phyloP scores from a whole-genome alignment of 2,329 filamentous ascomycete species.

The Aureobasidium subglaciale region DNA sequence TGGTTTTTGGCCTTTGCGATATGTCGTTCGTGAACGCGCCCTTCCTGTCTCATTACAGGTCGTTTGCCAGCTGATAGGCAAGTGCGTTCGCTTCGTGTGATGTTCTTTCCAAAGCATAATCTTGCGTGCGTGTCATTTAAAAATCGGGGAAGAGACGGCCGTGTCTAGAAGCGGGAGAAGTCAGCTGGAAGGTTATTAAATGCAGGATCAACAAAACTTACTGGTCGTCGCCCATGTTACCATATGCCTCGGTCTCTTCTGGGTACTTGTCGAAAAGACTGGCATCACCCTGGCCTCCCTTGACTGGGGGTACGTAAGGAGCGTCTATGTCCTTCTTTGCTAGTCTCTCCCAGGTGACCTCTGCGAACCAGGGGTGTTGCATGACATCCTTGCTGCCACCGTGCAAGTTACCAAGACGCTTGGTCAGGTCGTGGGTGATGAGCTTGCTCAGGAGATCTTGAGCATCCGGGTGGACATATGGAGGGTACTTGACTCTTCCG shows the following conservation, averaged over 20 bases:
- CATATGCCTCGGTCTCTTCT: constrained; percentile 92
- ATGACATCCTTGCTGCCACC: constrained; percentile 89
- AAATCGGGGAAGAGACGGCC: constrained; percentile 72
- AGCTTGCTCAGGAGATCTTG: constrained; percentile 86
- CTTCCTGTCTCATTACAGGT: background rate
- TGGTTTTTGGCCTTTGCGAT: background rate
- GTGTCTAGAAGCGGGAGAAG: constrained; percentile 44
- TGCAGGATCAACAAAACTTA: constrained; percentile 47
- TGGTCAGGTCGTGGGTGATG: constrained; percentile 91
- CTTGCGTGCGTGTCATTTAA: constrained; percentile 33
- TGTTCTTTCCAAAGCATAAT: background rate
- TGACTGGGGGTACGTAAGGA: constrained; percentile 92
- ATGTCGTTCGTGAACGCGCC: constrained; percentile 4
- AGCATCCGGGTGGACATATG: constrained; percentile 89
- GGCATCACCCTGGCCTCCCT: constrained; percentile 87
- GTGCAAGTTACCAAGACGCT: constrained; percentile 88
- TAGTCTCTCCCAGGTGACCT: constrained; percentile 95
- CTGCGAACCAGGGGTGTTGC: constrained; percentile 90
- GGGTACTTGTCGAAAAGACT: constrained; percentile 98
- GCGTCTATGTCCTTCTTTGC: constrained; percentile 96
- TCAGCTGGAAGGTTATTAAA: constrained; percentile 18
- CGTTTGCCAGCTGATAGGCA: background rate
- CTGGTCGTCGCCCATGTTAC: constrained; percentile 71
- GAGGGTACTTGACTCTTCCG: constrained; percentile 91
- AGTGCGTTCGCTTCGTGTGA: background rate